phyloP scores from a whole-genome alignment of 768 basidiomycete genomes.

The Trametes gibbosa region DNA sequence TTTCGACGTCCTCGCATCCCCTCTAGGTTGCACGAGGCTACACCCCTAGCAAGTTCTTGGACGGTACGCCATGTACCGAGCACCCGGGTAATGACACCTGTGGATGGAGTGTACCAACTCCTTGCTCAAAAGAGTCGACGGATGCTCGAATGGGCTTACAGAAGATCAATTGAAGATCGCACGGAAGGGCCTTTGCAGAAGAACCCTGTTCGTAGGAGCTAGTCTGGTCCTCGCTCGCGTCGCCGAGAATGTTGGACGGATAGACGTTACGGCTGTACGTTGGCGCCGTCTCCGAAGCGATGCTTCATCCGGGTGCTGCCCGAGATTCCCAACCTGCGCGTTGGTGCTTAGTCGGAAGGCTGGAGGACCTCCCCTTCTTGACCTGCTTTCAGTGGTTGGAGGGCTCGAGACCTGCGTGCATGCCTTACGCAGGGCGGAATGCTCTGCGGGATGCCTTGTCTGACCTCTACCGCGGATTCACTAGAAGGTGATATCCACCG shows the following conservation, averaged over 20 bases:
- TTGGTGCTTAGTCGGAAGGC: neutral
- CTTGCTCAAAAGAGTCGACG: neutral
- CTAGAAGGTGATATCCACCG: neutral
- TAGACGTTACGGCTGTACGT: too few relatives aligned
- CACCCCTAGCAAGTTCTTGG: slow-evolving; percentile 1
- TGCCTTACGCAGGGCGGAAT: neutral
- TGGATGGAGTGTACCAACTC: neutral
- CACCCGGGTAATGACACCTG: neutral
- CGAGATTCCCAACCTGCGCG: slow-evolving; percentile 3
- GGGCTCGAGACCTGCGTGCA: neutral
- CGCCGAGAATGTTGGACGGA: too few relatives aligned
- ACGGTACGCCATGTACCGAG: neutral
- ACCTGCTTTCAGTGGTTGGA: neutral
- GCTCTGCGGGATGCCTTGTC: neutral
- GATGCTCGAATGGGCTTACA: neutral
- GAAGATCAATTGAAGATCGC: neutral
- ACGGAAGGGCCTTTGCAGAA: too few relatives aligned
- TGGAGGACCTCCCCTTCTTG: neutral
- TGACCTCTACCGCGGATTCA: neutral
- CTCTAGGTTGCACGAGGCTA: slow-evolving; percentile 10
- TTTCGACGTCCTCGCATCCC: slow-evolving; percentile 12
- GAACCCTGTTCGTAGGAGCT: too few relatives aligned
- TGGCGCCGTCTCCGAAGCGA: neutral
- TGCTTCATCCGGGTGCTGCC: neutral
- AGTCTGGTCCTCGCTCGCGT: too few relatives aligned